phyloP scores from a whole-genome alignment of 1,139 yeast species.

The Chernovozyma sophiae-reginae region DNA sequence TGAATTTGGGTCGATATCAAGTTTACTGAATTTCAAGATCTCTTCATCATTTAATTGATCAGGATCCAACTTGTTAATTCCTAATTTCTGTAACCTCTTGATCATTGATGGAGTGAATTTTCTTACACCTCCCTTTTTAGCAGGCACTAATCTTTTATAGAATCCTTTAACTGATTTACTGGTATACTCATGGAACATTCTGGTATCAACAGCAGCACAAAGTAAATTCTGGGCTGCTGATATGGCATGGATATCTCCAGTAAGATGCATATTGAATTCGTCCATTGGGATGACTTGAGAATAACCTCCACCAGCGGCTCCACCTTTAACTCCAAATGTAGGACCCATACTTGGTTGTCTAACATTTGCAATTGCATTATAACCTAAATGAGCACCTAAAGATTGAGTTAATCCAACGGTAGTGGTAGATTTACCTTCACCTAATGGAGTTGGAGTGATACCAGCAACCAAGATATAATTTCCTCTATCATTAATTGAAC shows the following conservation, averaged over 20 bases:
- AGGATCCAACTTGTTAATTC: slow-evolving; percentile 63
- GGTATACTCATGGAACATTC: slow-evolving; percentile 76
- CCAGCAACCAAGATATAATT: slow-evolving; percentile 73
- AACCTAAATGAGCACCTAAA: slow-evolving; percentile 66
- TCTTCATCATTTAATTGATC: slow-evolving; percentile 68
- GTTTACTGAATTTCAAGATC: slow-evolving; percentile 54
- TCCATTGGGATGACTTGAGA: slow-evolving; percentile 87
- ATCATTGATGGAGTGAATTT: slow-evolving; percentile 65
- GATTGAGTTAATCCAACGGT: slow-evolving; percentile 81
- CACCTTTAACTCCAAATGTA: slow-evolving; percentile 83
- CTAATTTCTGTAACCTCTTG: slow-evolving; percentile 58
- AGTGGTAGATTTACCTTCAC: slow-evolving; percentile 80
- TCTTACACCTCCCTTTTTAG: slow-evolving; percentile 61
- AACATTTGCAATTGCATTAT: slow-evolving; percentile 71
- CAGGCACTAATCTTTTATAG: slow-evolving; percentile 68
- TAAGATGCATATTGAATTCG: slow-evolving; percentile 79
- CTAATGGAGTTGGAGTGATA: slow-evolving; percentile 78
- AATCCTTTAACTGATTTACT: slow-evolving; percentile 62
- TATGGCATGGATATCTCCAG: slow-evolving; percentile 83
- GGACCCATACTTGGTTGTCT: slow-evolving; percentile 90
- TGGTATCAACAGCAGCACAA: slow-evolving; percentile 81
- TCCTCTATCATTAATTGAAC: slow-evolving; percentile 43
- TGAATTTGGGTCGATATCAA: slow-evolving; percentile 68
- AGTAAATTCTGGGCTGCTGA: slow-evolving; percentile 74
- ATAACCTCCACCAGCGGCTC: slow-evolving; percentile 88